Evolutionary conservation across 2,329 filamentous ascomycete genomes (phyloP), one percentile per base, ranked within the genome.

Genomic region (Escovopsis sp.): DNA sequence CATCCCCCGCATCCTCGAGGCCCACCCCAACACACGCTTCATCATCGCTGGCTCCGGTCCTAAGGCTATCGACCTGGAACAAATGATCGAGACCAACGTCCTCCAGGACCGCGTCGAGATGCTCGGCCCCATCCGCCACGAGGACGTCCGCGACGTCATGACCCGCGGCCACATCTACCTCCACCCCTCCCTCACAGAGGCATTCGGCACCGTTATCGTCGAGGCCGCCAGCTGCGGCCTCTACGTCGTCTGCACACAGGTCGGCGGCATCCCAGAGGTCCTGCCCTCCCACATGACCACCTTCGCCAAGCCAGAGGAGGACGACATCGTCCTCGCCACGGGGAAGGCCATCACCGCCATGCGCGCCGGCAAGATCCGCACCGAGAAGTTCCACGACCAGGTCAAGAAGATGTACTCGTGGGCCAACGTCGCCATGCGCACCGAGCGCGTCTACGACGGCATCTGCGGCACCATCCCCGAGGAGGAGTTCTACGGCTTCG

Each of bases 361-460:
- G 43, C 80, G 89, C 37, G 82, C 82, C 6, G 89, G 88, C 51
- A 85, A 82, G 53, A 82, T 98, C 26, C 80, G 86, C 48, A 94
- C 91, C 1, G 89, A 96, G 59, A 77, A 82, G 36, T 98, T 98
- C 57, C 91, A 98, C 59, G 89, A 94, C 51, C 85, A 96, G 61
- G 91, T 98, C 48, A 87, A 89, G 61, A 85, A 84, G 67, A 96
- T 96, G 91, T 98, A 98, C 65, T 94, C 86, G 2, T 98, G 91
- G 91, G 85, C 85, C 26, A 89, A 98, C 59, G 89, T 98, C 26
- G 91, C 91, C 12, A 75, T 83, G 53, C 82, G 91, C 43, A 96
- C 91, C 0, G 91, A 98, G 63, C 75, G 89, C 28, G 91, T 98
- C 1, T 98, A 98, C 61, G 80, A 94, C 58, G 85, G 91, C 39